Evolutionary conservation across 2,329 filamentous ascomycete genomes (phyloP), one percentile per base, ranked within the genome.

Genomic region (Phyllosticta citrichinensis): DNA sequence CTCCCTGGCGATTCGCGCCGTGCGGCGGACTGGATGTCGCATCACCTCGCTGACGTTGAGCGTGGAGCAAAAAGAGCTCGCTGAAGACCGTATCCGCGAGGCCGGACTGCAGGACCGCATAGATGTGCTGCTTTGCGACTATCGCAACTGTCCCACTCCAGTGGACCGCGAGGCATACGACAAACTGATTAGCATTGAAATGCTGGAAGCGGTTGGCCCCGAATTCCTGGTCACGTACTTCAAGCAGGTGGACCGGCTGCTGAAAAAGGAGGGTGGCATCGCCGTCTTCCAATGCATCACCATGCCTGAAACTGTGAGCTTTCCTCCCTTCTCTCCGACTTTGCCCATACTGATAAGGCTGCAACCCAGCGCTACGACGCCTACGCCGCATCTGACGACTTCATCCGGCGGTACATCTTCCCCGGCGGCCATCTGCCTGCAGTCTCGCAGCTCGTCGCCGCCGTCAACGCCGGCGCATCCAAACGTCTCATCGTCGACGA

Each of bases 371-470:
- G 86, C 57, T 86, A 88, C 68, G 82, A 84, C 64, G 81, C 80
- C 8, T 89, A 89, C 68, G 79, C 83, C 19, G 83, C 81, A 66
- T 80, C 81, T 2, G 83, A 87, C 70, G 87, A 89, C 68, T 91
- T 91, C 72, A 89, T 91, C 68, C 82, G 86, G 62, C 84, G 85
- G 64, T 89, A 91, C 73, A 90, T 91, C 60, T 91, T 91, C 72
- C 88, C 87, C 0, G 87, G 87, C n/a, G 88, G 87, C 0, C 86
- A 90, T 68, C 75, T 91, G 69, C 68, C 89, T 75, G 52, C 91
- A 82, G 61, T 87, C 74, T 66, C 84, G 79, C 68, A 97, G 76
- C 62, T 86, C 74, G n/a, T 86, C 74, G 67, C 83, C 81, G 69
- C 85, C 35, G 86, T 91, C 64, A 81, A 79, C 51, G 76, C 77